These are phyloP conservation scores for Chaetoceros tenuissimus DNA, from an alignment of 108 stramenopile species.

Conservation along the genomic window DNA sequence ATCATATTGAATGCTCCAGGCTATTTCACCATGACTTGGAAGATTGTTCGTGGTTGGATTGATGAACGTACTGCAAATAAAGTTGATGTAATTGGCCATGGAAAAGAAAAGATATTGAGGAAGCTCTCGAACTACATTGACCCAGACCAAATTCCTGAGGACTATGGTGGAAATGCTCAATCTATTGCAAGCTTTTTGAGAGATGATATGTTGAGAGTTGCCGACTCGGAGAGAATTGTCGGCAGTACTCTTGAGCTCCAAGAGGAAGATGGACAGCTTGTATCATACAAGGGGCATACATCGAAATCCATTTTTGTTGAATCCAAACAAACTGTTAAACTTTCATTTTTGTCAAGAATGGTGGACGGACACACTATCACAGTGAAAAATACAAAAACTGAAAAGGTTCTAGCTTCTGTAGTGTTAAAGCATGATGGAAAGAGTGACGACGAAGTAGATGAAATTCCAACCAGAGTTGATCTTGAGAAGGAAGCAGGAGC, in stretches of 20 bases:
- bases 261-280: background rate
- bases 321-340: background rate
- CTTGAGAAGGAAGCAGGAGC: background rate
- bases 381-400: background rate
- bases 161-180: constrained; percentile 33
- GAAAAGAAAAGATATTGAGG: constrained; percentile 15
- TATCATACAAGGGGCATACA: background rate
- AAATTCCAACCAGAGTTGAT: background rate
- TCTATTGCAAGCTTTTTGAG: background rate
- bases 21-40: constrained; percentile 48
- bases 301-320: background rate
- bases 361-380: background rate
- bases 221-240: background rate
- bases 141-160: constrained; percentile 19
- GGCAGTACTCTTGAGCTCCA: background rate
- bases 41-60: constrained; percentile 33
- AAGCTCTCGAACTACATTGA: constrained; percentile 23
- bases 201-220: background rate
- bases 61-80: constrained; percentile 33
- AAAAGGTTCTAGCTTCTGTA: background rate
- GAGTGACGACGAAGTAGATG: background rate
- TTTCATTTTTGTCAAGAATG: background rate
- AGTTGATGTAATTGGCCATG: constrained; percentile 28
- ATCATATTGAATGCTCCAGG: constrained; percentile 44
- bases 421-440: background rate